Conservation (phyloP, 202 grass and related monocot genomes). For the Brachypodium distachyon region DNA sequence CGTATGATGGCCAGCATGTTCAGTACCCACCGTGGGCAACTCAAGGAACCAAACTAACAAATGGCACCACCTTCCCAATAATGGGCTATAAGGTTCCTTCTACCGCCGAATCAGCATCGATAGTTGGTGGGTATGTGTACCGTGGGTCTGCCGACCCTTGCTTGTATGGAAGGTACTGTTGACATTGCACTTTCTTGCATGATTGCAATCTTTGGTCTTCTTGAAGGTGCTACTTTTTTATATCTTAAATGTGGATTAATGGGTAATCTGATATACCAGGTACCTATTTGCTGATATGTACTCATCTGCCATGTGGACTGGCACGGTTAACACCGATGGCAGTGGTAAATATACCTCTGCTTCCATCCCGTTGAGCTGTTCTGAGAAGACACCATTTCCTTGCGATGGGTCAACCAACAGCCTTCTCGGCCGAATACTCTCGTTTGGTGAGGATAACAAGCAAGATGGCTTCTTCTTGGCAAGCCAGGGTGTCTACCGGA, state of each 20-base stretch:
- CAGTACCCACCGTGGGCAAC: too few relatives aligned
- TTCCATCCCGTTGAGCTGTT: constrained; percentile 44
- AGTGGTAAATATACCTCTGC: too few relatives aligned
- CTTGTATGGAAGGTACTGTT: background rate
- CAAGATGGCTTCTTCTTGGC: constrained; percentile 54
- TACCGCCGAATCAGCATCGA: constrained; percentile 19
- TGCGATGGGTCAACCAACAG: constrained; percentile 41
- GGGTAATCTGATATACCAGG: constrained; percentile 17
- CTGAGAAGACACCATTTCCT: constrained; percentile 42
- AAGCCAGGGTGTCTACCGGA: constrained; percentile 56
- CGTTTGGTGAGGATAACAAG: constrained; percentile 65
- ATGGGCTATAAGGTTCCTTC: constrained; percentile 38
- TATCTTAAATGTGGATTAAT: too few relatives aligned
- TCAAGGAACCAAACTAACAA: constrained; percentile 12
- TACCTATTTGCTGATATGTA: constrained; percentile 73
- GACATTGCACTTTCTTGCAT: too few relatives aligned
- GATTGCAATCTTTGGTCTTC: background rate
- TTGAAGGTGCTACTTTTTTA: too few relatives aligned
- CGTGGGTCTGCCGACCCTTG: background rate
- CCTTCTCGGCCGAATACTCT: constrained; percentile 47
- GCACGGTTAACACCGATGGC: too few relatives aligned
- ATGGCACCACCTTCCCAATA: constrained; percentile 36
- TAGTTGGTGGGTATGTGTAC: background rate
- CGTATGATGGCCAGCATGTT: background rate
- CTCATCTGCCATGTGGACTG: constrained; percentile 42